phyloP scores from a whole-genome alignment of 1,139 yeast species.

The Saccharomycopsis hybrid region DNA sequence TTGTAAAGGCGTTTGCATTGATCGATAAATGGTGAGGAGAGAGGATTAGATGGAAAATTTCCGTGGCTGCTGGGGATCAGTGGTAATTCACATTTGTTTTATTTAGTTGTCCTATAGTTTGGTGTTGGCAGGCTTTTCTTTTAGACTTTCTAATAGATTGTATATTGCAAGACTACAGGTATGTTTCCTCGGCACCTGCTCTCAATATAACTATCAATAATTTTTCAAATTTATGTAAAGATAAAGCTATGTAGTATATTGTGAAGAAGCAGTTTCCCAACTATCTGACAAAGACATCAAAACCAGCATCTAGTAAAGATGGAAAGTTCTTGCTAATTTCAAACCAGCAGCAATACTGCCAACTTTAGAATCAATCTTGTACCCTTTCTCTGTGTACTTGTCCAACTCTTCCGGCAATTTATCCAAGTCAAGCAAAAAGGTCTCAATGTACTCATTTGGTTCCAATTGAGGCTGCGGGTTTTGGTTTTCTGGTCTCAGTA shows the following conservation, averaged over 20 bases:
- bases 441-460: slow-evolving; percentile 84
- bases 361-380: slow-evolving; percentile 76
- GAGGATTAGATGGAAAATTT: no score
- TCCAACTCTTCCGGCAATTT: slow-evolving; percentile 50
- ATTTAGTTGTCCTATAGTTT: no score
- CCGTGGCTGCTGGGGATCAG: not conserved
- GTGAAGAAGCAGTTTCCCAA: no score
- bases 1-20: no score
- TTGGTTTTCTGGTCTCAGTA: slow-evolving; percentile 53
- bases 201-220: no score
- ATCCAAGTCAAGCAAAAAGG: slow-evolving; percentile 61
- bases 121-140: no score
- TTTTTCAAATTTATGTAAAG: no score
- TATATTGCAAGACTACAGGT: no score
- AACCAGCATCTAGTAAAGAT: not conserved
- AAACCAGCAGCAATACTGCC: slow-evolving; percentile 82
- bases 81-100: not conserved
- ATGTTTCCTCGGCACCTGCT: no score
- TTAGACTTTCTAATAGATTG: no score
- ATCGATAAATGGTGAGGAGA: no score
- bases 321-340: slow-evolving; percentile 34
- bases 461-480: slow-evolving; percentile 72
- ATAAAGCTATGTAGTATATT: no score
- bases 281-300: not conserved
- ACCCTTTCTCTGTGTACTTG: slow-evolving; percentile 54